Percentiles rank a stretch among this genome's conserved stretches.
These are phyloP conservation scores for Acer yangbiense DNA, from an alignment of 345 rosid genomes.

Conservation along the genomic window DNA sequence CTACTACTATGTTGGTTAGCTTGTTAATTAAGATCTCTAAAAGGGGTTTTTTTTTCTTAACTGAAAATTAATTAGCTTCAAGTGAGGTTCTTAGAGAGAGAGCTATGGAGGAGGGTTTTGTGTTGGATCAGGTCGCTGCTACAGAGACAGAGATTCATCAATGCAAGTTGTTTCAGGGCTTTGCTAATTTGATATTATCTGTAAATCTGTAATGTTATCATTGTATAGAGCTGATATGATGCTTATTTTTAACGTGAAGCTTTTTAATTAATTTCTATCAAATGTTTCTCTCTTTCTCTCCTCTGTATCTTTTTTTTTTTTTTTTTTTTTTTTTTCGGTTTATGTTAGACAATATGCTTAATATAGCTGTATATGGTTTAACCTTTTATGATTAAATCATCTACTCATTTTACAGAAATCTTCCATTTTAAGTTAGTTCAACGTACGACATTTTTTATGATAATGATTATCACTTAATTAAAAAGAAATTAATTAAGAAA, in stretches of 20 bases:
- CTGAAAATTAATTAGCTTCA: background rate
- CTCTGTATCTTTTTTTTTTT: background rate
- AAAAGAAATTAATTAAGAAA: too few relatives aligned
- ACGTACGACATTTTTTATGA: too few relatives aligned
- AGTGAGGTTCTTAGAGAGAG: background rate
- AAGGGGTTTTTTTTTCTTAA: background rate
- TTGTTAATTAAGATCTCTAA: too few relatives aligned
- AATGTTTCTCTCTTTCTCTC: background rate
- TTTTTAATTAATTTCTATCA: too few relatives aligned
- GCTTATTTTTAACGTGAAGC: background rate
- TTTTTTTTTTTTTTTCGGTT: background rate
- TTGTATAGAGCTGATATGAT: background rate
- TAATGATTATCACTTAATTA: too few relatives aligned
- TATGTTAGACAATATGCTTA: too few relatives aligned
- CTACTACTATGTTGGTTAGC: background rate
- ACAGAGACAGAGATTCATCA: too few relatives aligned
- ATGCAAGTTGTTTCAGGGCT: too few relatives aligned
- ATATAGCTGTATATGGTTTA: too few relatives aligned
- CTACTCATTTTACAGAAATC: too few relatives aligned
- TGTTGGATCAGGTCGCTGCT: background rate
- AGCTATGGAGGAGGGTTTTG: background rate
- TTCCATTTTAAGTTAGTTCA: background rate
- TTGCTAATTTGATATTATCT: background rate
- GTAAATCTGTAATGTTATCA: background rate
- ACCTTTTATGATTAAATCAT: too few relatives aligned